Conservation (phyloP, 768 basidiomycete genomes). For the Boletellus ananas region DNA sequence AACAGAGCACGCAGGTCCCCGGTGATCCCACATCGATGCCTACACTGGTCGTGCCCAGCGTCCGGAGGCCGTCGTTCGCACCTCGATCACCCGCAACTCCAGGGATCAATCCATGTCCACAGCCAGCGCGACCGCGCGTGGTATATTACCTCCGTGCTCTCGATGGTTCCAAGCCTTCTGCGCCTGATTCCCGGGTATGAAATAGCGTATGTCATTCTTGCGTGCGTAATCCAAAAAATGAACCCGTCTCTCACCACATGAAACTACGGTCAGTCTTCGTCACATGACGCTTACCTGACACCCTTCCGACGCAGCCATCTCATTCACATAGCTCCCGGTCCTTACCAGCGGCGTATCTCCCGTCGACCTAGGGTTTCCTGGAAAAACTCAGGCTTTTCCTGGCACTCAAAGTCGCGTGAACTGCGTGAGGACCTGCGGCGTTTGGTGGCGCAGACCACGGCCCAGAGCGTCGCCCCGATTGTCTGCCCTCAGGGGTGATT, state of each 20-base stretch:
- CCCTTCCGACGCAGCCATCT: conserved; percentile 5
- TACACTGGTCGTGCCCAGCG: not conserved
- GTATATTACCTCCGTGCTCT: conserved; percentile 5
- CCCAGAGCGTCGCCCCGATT: conserved; percentile 27
- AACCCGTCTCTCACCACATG: conserved; percentile 12
- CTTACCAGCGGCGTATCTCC: conserved; percentile 9
- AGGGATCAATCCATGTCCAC: not conserved
- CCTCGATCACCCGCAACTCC: conserved; percentile 11
- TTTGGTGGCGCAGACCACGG: conserved; percentile 26
- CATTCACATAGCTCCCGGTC: not conserved
- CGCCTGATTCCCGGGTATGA: conserved; percentile 26
- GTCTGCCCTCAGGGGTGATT: conserved; percentile 42
- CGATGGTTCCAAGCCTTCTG: conserved; percentile 1
- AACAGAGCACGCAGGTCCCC: too few species aligned
- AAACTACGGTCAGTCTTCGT: conserved; percentile 6
- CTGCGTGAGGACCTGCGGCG: conserved; percentile 16
- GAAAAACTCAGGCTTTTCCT: conserved; percentile 16
- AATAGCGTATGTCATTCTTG: conserved; percentile 7
- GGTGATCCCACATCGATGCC: not conserved
- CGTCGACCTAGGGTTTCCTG: conserved; percentile 7
- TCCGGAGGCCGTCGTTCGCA: conserved; percentile 8
- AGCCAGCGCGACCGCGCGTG: conserved; percentile 1
- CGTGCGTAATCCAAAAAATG: conserved; percentile 18
- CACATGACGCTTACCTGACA: conserved; percentile 10
- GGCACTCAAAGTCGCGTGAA: conserved; percentile 15